Base-by-base conservation (phyloP, 345 rosid species). In the Excoecaria agallocha region DNA sequence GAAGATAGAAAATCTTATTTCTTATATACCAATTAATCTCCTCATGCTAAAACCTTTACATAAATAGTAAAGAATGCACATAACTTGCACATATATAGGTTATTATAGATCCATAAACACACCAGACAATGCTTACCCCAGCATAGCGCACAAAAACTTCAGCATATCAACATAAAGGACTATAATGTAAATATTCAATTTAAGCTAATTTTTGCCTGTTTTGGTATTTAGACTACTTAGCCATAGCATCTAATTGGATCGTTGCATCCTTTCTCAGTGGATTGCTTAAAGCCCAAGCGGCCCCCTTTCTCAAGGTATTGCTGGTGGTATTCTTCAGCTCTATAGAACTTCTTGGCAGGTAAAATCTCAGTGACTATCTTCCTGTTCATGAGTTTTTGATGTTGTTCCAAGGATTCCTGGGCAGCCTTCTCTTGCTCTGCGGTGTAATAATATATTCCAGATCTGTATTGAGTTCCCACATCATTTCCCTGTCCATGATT, bases 181-280 rank as follows among this genome's bases (percentile, higher is more conserved):
- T 9, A 65, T 30, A 30, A 30, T 30, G 30, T 49, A 30, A 38
- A 50, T 39, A 46, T 20, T 43, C 2, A 16, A 10, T 56, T n/a
- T 19, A 59, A 35, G 20, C 35, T 5, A 68, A 57, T 19, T 64
- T 78, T 72, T 57, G 35, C 54, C 54, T 7, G 51, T 43, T 19
- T 43, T 5, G 15, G 43, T 57, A 8, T 52, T 13, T 17, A 25
- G 50, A 7, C 7, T 12, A 37, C 12, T 86, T 85, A 95, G 51
- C 98, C 99, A 20, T 94, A 94, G 90, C 98, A 95, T 67, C 89
- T 82, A 79, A 95, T 95, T 5, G 98, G 91, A 76, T 93, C 96
- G 17, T 85, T 90, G 92, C 99, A 95, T 65, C 96, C 93, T 75
- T 95, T 93, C 58, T 81, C 86, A 52, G 89, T 4, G 66, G 99